Evolutionary conservation across 495 filamentous ascomycete genomes (phyloP).

Genomic region (Hypoxylon fragiforme): DNA sequence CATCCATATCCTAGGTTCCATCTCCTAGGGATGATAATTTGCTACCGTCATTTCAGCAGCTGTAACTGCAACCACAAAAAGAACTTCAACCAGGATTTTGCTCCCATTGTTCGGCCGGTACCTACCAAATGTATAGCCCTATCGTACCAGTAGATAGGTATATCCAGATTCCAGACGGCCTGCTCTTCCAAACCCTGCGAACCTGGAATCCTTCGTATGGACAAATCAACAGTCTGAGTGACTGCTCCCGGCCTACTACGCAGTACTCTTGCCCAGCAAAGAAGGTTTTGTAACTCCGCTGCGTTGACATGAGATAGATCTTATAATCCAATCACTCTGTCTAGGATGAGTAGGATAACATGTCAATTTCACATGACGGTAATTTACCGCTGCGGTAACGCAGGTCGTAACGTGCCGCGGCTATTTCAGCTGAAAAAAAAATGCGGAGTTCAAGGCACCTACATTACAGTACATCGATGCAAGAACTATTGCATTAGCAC

Average conservation of each 20-base stretch:
- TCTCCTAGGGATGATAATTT: background rate
- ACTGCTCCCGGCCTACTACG: too few relatives aligned
- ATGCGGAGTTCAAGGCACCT: conserved; percentile 4
- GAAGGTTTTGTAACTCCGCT: too few relatives aligned
- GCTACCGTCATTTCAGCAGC: conserved; percentile 25
- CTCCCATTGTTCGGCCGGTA: conserved; percentile 21
- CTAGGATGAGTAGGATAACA: conserved; percentile 2
- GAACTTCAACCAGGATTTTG: conserved; percentile 11
- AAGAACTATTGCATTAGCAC: conserved; percentile 17
- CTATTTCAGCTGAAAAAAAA: conserved; percentile 4
- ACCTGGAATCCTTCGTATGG: too few relatives aligned
- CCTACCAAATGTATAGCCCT: too few relatives aligned
- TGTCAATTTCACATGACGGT: conserved; percentile 21
- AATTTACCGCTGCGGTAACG: conserved; percentile 12
- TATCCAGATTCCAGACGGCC: too few relatives aligned
- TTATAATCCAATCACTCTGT: conserved; percentile 15
- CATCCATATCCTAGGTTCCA: background rate
- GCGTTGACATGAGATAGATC: too few relatives aligned
- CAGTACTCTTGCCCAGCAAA: background rate
- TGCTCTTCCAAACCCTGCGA: too few relatives aligned
- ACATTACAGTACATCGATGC: too few relatives aligned
- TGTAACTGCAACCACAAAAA: conserved; percentile 2
- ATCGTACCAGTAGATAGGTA: background rate
- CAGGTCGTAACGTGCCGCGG: conserved; percentile 20
- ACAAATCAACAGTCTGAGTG: too few relatives aligned